Evolutionary conservation across 192 early-diverging fungal species (phyloP).

Genomic region (Diversispora eburnea): DNA sequence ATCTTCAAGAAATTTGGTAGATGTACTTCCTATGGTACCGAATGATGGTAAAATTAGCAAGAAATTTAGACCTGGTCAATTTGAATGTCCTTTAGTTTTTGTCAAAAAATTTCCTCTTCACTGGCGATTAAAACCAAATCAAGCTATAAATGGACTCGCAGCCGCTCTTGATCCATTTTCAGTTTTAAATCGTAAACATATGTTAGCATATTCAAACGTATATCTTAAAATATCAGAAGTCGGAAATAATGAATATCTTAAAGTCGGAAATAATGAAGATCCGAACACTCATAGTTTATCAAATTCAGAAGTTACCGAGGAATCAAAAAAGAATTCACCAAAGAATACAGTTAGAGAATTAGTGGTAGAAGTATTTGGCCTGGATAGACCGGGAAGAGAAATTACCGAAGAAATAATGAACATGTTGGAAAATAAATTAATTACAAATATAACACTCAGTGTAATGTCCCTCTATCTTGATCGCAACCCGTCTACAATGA

Average conservation of each 20-base stretch:
- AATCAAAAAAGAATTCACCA: constrained; percentile 31
- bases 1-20: not conserved
- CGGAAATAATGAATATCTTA: constrained; percentile 31
- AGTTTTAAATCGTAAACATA: constrained; percentile 69
- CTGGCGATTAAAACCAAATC: constrained; percentile 65
- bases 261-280: constrained; percentile 18
- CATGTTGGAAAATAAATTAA: constrained; percentile 63
- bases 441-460: constrained; percentile 54
- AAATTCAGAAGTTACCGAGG: constrained; percentile 8
- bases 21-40: constrained; percentile 29
- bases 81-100: constrained; percentile 68
- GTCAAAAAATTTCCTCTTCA: constrained; percentile 64
- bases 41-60: constrained; percentile 33
- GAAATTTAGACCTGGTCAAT: constrained; percentile 54
- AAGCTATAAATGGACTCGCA: constrained; percentile 57
- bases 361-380: constrained; percentile 68
- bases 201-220: constrained; percentile 68
- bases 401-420: constrained; percentile 60
- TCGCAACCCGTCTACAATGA: constrained; percentile 58
- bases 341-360: constrained; percentile 41
- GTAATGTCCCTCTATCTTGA: constrained; percentile 63
- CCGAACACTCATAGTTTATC: not conserved
- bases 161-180: constrained; percentile 53
- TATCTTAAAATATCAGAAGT: constrained; percentile 52
- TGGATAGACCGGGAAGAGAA: constrained; percentile 52